Evolutionary conservation across 1,284 basidiomycete species (phyloP), one percentile per base, ranked within the genome.

Genomic region (Sporisorium sorghi): DNA sequence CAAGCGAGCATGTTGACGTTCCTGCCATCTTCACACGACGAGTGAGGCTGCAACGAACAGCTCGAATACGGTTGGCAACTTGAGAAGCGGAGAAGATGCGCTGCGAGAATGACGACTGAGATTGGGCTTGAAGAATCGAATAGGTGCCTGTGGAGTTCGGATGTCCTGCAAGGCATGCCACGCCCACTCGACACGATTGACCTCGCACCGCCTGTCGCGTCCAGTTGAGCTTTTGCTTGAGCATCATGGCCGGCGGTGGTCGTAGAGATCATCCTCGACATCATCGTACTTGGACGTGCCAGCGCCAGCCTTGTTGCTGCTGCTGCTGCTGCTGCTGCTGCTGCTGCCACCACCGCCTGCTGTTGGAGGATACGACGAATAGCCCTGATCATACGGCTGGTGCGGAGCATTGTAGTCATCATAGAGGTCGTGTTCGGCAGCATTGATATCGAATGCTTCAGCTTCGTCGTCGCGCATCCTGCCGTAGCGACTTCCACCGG

Each of bases 391-490:
- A 32, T 71, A 61, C 11, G 58, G 68, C 35, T 71, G 68, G 10
- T 74, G 57, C 12, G 50, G 60, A 10, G 55, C 40, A 21, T 74
- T 66, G 43, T 65, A 26, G 17, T 74, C 72, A 37, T 70, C 72
- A 39, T 75, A 75, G 8, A 75, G 57, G 21, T 71, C 73, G 30
- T 67, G 58, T 23, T 75, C 73, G 14, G 68, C 73, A 5, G 68
- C 64, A 58, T 63, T 62, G 60, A 68, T 66, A 44, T 75, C 73
- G 42, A 75, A 75, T 0, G 73, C 73, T 53, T 75, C 73, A 12
- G 46, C 53, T 24, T 75, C 73, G 37, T 74, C 72, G 51, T 75
- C 67, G 33, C 67, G 67, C 67, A 74, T 74, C 44, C 72, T 65
- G 6, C 72, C 72, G 21, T 74, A 74, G 4, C 63, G 56, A 23